Percentiles rank a stretch among this genome's conserved stretches.
Conservation (phyloP, 2,329 filamentous ascomycete species). For the Fusarium papillatum region DNA sequence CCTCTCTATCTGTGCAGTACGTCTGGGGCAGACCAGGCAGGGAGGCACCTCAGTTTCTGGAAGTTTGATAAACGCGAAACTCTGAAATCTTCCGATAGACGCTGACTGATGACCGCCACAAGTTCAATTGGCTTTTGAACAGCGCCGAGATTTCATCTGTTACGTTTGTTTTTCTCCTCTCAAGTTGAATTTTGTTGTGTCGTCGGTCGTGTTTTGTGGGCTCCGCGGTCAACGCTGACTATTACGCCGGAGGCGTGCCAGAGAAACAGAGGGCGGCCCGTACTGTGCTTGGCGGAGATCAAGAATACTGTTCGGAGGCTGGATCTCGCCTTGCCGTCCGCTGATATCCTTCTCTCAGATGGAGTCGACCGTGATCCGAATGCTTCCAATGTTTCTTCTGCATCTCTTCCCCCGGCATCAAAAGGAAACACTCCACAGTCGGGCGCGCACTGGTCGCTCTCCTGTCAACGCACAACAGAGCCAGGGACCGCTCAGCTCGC, state of each 20-base stretch:
- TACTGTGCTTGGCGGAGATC: slow-evolving; percentile 32
- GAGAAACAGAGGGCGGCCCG: slow-evolving; percentile 13
- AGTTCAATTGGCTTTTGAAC: slow-evolving; percentile 4
- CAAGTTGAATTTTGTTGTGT: slow-evolving; percentile 11
- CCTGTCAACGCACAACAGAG: slow-evolving; percentile 43
- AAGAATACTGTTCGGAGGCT: slow-evolving; percentile 25
- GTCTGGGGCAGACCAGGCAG: neutral
- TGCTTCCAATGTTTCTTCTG: slow-evolving; percentile 30
- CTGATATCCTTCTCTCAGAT: slow-evolving; percentile 24
- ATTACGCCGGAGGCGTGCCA: slow-evolving; percentile 29
- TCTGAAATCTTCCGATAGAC: neutral
- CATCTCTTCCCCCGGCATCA: slow-evolving; percentile 13
- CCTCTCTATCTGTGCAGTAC: neutral
- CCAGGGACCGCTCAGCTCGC: slow-evolving; percentile 41
- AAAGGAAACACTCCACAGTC: slow-evolving; percentile 37
- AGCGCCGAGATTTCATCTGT: neutral
- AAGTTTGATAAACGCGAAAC: slow-evolving; percentile 1
- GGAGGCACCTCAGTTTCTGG: neutral
- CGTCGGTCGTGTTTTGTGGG: slow-evolving; percentile 9
- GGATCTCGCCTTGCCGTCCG: slow-evolving; percentile 19
- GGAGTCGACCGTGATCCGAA: slow-evolving; percentile 10
- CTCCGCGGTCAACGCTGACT: slow-evolving; percentile 2
- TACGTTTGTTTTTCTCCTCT: neutral
- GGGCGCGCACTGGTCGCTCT: slow-evolving; percentile 45
- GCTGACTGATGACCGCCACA: neutral